Conservation (phyloP, 768 basidiomycete species). For the Stropharia rugosoannulata region DNA sequence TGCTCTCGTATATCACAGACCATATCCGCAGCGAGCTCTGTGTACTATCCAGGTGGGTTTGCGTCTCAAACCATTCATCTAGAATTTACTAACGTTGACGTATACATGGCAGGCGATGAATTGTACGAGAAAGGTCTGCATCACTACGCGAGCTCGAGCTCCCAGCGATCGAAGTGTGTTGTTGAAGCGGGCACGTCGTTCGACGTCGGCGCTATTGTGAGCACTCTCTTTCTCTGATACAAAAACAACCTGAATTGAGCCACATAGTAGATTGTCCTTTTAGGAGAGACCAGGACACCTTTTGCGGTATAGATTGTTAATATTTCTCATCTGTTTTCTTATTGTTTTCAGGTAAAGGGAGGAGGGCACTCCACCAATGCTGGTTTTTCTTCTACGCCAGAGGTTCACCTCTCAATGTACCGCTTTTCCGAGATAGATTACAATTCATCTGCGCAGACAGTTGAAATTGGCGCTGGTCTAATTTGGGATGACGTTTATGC, state of each 20-base stretch:
- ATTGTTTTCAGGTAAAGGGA: constrained; percentile 46
- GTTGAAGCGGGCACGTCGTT: constrained; percentile 9
- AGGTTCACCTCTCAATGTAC: constrained; percentile 56
- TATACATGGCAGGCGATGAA: constrained; percentile 17
- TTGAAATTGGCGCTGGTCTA: constrained; percentile 39
- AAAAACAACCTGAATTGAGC: too few relatives aligned
- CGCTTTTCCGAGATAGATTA: constrained; percentile 45
- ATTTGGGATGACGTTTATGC: constrained; percentile 66
- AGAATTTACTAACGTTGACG: not conserved
- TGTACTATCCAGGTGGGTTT: constrained; percentile 10
- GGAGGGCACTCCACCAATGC: constrained; percentile 57
- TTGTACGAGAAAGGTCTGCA: constrained; percentile 40
- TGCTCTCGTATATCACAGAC: not conserved
- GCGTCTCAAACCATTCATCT: not conserved
- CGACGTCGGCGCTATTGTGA: constrained; percentile 12
- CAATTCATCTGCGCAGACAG: constrained; percentile 36
- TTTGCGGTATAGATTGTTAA: constrained; percentile 9
- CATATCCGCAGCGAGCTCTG: not conserved
- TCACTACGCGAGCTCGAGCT: constrained; percentile 43
- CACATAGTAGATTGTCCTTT: too few relatives aligned
- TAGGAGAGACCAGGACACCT: constrained; percentile 8
- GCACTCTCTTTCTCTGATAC: too few relatives aligned
- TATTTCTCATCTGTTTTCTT: not conserved
- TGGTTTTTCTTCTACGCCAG: constrained; percentile 57
- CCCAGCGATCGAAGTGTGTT: constrained; percentile 9